Conservation (phyloP, 129 eudicot genomes). For the carrot (Daucus carota) region DNA sequence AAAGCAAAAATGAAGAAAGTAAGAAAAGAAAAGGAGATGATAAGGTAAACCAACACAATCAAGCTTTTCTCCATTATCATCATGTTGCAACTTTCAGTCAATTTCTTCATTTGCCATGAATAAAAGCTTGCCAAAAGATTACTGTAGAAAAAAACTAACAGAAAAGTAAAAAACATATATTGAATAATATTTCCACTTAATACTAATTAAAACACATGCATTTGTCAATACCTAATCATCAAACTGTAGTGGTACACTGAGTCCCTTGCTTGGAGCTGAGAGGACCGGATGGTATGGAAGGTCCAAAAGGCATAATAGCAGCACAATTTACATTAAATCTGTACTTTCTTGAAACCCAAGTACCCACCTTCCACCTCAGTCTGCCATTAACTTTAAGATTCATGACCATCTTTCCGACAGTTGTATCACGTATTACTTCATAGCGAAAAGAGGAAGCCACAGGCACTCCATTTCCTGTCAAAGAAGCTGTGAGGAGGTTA, state of each 20-base stretch:
- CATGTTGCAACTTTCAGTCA: conserved; percentile 3
- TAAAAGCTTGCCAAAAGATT: not conserved
- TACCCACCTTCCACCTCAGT: conserved; percentile 74
- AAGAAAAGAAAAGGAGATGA: not conserved
- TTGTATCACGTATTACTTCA: conserved; percentile 61
- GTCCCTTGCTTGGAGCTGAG: conserved; percentile 49
- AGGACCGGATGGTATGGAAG: conserved; percentile 51
- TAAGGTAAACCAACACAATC: conserved; percentile 5
- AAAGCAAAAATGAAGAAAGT: not conserved
- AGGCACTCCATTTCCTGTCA: conserved; percentile 47
- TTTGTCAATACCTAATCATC: not conserved
- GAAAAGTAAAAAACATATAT: not conserved
- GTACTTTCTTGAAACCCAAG: conserved; percentile 74
- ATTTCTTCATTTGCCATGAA: not conserved
- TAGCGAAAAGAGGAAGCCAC: conserved; percentile 61
- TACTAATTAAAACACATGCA: not conserved
- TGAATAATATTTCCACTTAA: not conserved
- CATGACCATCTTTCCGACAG: conserved; percentile 44
- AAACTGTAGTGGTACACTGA: conserved; percentile 58
- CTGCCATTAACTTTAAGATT: conserved; percentile 51
- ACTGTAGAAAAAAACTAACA: not conserved
- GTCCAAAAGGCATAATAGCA: conserved; percentile 52
- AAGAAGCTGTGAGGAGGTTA: conserved; percentile 41
- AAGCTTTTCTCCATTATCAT: conserved; percentile 4
- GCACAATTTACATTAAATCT: conserved; percentile 60